Percentiles rank a stretch among this genome's conserved stretches.
phyloP scores from a whole-genome alignment of 129 eudicot species.

The Rutidosis leptorrhynchoides region DNA sequence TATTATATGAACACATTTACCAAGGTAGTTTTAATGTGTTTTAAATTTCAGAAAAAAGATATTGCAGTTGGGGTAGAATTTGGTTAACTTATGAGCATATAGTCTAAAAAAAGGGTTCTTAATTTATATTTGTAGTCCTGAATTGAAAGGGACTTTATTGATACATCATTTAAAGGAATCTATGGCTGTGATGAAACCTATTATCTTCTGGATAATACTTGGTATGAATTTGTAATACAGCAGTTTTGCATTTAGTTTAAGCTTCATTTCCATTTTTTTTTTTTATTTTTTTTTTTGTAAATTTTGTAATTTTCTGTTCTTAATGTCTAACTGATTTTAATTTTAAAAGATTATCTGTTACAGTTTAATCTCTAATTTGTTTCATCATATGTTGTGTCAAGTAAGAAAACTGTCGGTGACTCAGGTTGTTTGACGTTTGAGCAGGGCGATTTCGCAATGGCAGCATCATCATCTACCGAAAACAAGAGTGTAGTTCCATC shows the following conservation, averaged over 20 bases:
- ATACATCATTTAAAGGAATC: slow-evolving; percentile 26
- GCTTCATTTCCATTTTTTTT: slow-evolving; percentile 3
- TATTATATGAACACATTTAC: slow-evolving; percentile 1
- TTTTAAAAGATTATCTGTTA: slow-evolving; percentile 9
- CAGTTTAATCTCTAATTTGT: background rate
- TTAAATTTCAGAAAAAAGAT: slow-evolving; percentile 50
- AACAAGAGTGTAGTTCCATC: slow-evolving; percentile 28
- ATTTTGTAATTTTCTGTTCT: background rate
- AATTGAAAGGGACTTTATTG: slow-evolving; percentile 26
- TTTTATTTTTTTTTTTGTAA: background rate
- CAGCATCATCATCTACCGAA: slow-evolving; percentile 39
- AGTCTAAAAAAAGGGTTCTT: slow-evolving; percentile 12
- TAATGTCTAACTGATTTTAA: background rate
- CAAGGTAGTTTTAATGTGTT: slow-evolving; percentile 24
- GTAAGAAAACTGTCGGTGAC: slow-evolving; percentile 8
- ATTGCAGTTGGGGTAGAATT: background rate
- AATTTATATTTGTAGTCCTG: slow-evolving; percentile 14
- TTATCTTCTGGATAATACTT: slow-evolving; percentile 2
- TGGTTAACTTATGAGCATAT: slow-evolving; percentile 1
- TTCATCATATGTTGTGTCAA: background rate
- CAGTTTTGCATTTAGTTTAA: slow-evolving; percentile 11
- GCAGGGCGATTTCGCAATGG: slow-evolving; percentile 24
- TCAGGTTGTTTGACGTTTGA: background rate
- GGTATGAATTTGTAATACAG: slow-evolving; percentile 14
- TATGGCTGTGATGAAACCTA: slow-evolving; percentile 30